A percentile compares a stretch with the other conserved stretches of the same genome.
Evolutionary conservation across 1,284 basidiomycete species (phyloP).

Genomic region (Moesziomyces globuligerus): DNA sequence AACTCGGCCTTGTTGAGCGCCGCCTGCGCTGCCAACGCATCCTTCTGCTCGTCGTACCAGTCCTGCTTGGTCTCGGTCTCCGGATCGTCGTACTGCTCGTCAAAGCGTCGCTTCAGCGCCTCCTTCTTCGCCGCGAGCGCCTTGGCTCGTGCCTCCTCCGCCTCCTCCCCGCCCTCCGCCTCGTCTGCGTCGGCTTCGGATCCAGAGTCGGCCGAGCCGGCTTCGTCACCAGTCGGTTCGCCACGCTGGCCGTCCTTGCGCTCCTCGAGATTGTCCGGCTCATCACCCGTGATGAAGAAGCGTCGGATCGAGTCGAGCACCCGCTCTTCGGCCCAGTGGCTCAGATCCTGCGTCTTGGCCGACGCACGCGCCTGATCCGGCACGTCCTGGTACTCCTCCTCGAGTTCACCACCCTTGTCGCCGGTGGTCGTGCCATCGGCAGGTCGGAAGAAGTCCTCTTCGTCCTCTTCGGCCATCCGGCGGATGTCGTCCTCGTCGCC

Average conservation of each 20-base stretch:
- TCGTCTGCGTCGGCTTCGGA: slow-evolving; percentile 67
- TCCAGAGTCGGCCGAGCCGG: too few species aligned
- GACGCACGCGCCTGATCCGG: slow-evolving; percentile 79
- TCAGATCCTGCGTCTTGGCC: slow-evolving; percentile 71
- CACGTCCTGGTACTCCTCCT: slow-evolving; percentile 69
- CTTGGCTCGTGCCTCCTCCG: slow-evolving; percentile 71
- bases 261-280: slow-evolving; percentile 46
- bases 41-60: slow-evolving; percentile 77
- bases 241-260: slow-evolving; percentile 40
- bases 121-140: slow-evolving; percentile 86
- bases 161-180: slow-evolving; percentile 64
- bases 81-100: slow-evolving; percentile 94
- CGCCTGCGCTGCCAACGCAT: slow-evolving; percentile 86
- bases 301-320: slow-evolving; percentile 85
- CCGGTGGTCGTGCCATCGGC: slow-evolving; percentile 66
- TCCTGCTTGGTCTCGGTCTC: slow-evolving; percentile 68
- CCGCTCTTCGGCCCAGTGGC: slow-evolving; percentile 83
- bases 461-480: slow-evolving; percentile 66
- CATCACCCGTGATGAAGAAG: slow-evolving; percentile 87
- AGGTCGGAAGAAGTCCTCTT: slow-evolving; percentile 81
- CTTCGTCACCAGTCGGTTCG: slow-evolving; percentile 64
- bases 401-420: slow-evolving; percentile 53
- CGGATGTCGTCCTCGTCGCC: slow-evolving; percentile 34
- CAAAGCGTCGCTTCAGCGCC: slow-evolving; percentile 90
- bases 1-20: slow-evolving; percentile 89